Evolutionary conservation across 495 filamentous ascomycete species (phyloP).

Genomic region (Penicillium coprophilum): DNA sequence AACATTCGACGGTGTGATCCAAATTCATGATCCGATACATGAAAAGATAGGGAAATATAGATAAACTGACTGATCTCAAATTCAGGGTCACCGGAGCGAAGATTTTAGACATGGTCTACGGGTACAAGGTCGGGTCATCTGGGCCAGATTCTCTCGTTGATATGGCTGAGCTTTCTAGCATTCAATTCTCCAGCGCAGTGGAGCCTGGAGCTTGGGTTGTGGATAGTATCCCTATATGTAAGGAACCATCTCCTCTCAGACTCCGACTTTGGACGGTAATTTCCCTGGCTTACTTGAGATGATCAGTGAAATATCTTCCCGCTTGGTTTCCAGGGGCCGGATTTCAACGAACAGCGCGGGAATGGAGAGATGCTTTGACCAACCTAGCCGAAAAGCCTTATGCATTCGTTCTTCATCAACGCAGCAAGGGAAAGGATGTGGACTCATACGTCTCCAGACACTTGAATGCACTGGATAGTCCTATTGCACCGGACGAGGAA

Average conservation of each 20-base stretch:
- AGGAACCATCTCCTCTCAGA: not conserved
- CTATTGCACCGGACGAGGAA: slow-evolving; percentile 13
- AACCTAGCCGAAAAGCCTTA: slow-evolving; percentile 33
- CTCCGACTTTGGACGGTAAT: too few species aligned
- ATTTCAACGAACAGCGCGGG: slow-evolving; percentile 40
- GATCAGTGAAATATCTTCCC: slow-evolving; percentile 35
- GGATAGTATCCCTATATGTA: slow-evolving; percentile 41
- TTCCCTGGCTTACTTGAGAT: not conserved
- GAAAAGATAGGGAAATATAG: too few species aligned
- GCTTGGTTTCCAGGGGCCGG: slow-evolving; percentile 47
- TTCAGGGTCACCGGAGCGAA: slow-evolving; percentile 41
- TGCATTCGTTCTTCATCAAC: slow-evolving; percentile 25
- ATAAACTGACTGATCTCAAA: not conserved
- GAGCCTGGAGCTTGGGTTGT: slow-evolving; percentile 48
- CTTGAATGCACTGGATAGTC: too few species aligned
- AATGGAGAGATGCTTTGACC: slow-evolving; percentile 28
- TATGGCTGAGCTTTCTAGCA: slow-evolving; percentile 38
- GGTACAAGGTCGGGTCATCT: slow-evolving; percentile 46
- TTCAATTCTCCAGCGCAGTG: slow-evolving; percentile 40
- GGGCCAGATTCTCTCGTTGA: slow-evolving; percentile 43
- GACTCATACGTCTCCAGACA: too few species aligned
- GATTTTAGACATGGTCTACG: slow-evolving; percentile 51
- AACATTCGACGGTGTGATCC: too few species aligned
- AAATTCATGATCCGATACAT: too few species aligned
- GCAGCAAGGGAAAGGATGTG: too few species aligned